Conservation (phyloP, 2,329 filamentous ascomycete species). For the Bimuria novae-zelandiae region DNA sequence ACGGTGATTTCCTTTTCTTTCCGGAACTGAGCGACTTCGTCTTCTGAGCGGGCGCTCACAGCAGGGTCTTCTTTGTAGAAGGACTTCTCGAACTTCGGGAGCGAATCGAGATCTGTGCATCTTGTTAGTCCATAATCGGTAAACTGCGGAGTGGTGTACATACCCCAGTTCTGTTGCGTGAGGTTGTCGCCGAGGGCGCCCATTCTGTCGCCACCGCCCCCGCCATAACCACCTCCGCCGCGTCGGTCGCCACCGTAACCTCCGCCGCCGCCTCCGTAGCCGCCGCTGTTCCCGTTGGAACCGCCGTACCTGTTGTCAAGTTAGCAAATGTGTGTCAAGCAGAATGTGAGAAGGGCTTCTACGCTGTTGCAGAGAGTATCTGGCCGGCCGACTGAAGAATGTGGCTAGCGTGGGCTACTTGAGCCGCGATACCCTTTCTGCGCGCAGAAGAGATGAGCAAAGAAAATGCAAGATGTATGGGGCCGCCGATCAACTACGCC, state of each 20-base stretch:
- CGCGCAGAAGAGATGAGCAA: conserved; percentile 36
- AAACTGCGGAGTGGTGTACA: conserved; percentile 45
- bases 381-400: conserved; percentile 28
- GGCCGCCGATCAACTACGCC: conserved; percentile 38
- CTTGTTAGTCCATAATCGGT: conserved; percentile 26
- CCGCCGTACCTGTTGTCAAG: conserved; percentile 29
- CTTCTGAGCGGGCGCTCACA: conserved; percentile 72
- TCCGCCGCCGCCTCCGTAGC: conserved; percentile 27
- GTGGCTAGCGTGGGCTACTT: conserved; percentile 26
- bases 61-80: conserved; percentile 96
- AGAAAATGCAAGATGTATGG: conserved; percentile 34
- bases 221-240: conserved; percentile 54
- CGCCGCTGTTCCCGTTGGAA: conserved; percentile 37
- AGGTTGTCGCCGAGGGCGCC: conserved; percentile 83
- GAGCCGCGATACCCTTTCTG: conserved; percentile 31
- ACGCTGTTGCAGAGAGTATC: conserved; percentile 37
- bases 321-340: conserved; percentile 24
- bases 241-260: conserved; percentile 22
- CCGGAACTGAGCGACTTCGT: conserved; percentile 88
- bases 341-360: conserved; percentile 29
- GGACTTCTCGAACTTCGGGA: conserved; percentile 98
- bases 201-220: conserved; percentile 86
- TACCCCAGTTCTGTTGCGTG: conserved; percentile 88
- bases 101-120: conserved; percentile 68
- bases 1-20: conserved; percentile 83